These are phyloP conservation scores for Nicotiana tabacum DNA, from an alignment of 257 asterid species.

Conservation along the genomic window DNA sequence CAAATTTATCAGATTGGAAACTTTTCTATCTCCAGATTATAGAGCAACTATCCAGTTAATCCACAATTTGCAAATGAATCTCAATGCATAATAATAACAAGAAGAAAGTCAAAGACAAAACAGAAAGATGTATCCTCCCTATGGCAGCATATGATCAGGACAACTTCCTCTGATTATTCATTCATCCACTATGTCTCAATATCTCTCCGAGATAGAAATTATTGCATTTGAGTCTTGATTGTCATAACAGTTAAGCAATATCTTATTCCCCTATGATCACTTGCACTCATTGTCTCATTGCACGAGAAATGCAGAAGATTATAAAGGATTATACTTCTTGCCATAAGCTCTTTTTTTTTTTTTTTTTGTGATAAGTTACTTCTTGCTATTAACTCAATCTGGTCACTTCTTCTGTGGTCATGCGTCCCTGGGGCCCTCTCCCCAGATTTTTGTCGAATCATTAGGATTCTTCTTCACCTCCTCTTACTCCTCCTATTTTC, in stretches of 20 bases:
- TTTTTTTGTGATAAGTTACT: neutral
- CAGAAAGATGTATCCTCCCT: neutral
- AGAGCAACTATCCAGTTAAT: neutral
- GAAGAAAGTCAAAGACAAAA: neutral
- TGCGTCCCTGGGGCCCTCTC: neutral
- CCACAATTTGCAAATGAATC: neutral
- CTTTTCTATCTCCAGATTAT: neutral
- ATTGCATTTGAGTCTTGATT: neutral
- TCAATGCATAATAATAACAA: neutral
- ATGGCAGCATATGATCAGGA: too few species aligned
- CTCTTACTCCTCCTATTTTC: neutral
- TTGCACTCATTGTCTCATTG: neutral
- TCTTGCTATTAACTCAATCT: neutral
- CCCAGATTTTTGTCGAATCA: neutral
- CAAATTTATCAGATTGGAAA: neutral
- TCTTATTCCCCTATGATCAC: neutral
- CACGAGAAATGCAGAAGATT: neutral
- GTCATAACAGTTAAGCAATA: neutral
- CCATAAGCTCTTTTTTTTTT: neutral
- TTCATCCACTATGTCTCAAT: too few species aligned
- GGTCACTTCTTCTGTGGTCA: neutral
- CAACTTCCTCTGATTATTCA: too few species aligned
- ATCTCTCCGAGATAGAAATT: neutral
- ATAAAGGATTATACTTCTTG: neutral
- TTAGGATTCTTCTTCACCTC: neutral